Conservation (phyloP, 106 monocot genomes). For the Acanthochlamys bracteata region DNA sequence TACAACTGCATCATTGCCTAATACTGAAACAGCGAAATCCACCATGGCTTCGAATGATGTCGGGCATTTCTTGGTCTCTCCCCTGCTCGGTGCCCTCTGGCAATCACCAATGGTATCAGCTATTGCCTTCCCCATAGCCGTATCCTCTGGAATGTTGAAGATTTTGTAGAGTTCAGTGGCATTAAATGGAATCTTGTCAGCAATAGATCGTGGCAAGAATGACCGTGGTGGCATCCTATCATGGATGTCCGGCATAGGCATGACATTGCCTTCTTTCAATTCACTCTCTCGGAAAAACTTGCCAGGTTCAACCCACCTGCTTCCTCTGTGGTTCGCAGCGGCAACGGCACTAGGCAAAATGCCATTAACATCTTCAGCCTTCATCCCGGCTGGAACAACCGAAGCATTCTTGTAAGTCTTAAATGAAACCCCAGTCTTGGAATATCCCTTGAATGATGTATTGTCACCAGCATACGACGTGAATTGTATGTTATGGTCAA, state of each 20-base stretch:
- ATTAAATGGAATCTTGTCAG: constrained; percentile 44
- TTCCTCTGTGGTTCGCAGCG: constrained; percentile 1
- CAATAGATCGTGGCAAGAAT: constrained; percentile 66
- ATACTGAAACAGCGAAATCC: constrained; percentile 60
- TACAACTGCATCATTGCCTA: constrained; percentile 55
- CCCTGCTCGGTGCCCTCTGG: constrained; percentile 64
- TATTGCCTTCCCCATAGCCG: constrained; percentile 55
- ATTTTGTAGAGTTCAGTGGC: constrained; percentile 20
- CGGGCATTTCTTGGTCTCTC: constrained; percentile 85
- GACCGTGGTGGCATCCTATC: constrained; percentile 67
- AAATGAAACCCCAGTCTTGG: constrained; percentile 39
- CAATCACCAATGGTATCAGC: constrained; percentile 58
- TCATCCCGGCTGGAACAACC: not conserved
- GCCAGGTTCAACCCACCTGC: constrained; percentile 69
- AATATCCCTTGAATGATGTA: constrained; percentile 10
- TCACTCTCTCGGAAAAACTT: constrained; percentile 73
- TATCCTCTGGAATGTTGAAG: constrained; percentile 35
- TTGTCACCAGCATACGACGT: constrained; percentile 45
- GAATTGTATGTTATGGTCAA: constrained; percentile 53
- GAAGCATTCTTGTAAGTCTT: constrained; percentile 32
- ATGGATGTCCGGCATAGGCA: constrained; percentile 75
- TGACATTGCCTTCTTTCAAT: constrained; percentile 36
- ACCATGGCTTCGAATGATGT: constrained; percentile 78
- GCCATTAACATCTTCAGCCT: not conserved
- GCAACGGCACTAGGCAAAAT: not conserved